Evolutionary conservation across 352 stramenopile species (phyloP), one percentile per base, ranked within the genome.

Genomic region (Phytophthora hibernalis): DNA sequence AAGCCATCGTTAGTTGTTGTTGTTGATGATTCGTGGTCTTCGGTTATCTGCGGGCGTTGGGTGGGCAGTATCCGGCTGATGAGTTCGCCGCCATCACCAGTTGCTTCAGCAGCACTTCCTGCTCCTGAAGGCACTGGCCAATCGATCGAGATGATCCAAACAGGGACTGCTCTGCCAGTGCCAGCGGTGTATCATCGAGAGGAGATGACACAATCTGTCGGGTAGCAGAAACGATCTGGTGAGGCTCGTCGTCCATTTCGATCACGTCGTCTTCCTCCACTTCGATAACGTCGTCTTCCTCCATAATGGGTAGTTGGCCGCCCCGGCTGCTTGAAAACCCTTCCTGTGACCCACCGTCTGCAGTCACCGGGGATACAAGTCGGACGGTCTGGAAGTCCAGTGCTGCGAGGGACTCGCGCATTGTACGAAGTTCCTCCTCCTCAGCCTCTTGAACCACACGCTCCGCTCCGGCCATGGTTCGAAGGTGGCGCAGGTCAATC

Each of bases 21-120:
- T 52, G 22, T 63, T 52, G 38, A 33, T 33, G 66, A 30, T 9
- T 43, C 37, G 47, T 58, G 31, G 8, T 22, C n/a, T n/a, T 68
- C 22, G 21, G 44, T 18, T 75, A 59, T 44, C 58, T 40, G 30
- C 66, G 61, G 12, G 63, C 40, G 55, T 22, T 70, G 42, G 57
- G 38, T 6, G 64, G 64, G 22, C 72, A 56, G 58, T 78, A 80
- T 26, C 74, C 74, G 15, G 53, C 30, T 5, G 71, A 70, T 13
- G 59, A 70, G 31, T 67, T 82, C 5, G 74, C 74, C 21, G 74
- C 68, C 71, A 79, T 77, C 20, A 79, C 68, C 2, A 79, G 21
- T 16, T 47, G 57, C 49, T 79, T 70, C 24, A 80, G 35, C 13
- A 80, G 37, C 16, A 72, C 49, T 53, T 80, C 72, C 35, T 80